Percentiles rank a stretch among this genome's conserved stretches.
phyloP scores from a whole-genome alignment of 75 land plant species.

The Isoetes taiwanensis region DNA sequence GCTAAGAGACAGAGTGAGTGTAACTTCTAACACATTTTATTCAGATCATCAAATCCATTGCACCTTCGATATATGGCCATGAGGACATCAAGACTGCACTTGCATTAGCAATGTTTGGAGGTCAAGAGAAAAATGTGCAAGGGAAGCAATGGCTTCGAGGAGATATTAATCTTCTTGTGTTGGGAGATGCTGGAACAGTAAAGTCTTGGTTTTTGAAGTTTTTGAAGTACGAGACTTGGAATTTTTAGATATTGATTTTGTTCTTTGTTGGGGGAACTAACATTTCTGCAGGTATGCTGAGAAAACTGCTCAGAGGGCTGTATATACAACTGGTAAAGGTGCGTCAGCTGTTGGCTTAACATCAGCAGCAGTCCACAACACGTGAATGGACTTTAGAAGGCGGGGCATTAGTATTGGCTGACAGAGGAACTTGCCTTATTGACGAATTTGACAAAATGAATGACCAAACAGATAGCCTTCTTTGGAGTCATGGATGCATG shows the following conservation, averaged over 20 bases:
- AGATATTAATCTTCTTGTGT: constrained; percentile 85
- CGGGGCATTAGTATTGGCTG: constrained; percentile 95
- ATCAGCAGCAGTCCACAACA: constrained; percentile 97
- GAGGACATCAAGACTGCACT: constrained; percentile 95
- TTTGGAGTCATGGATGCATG: no score
- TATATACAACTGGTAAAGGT: constrained; percentile 97
- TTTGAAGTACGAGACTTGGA: no score
- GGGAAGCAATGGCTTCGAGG: constrained; percentile 94
- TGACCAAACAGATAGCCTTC: no score
- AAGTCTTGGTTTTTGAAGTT: constrained; percentile 96
- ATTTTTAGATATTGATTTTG: no score
- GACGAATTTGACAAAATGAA: constrained; percentile 99
- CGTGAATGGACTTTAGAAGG: constrained; percentile 98
- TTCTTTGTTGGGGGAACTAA: no score
- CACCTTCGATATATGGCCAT: constrained; percentile 97
- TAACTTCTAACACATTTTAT: background rate
- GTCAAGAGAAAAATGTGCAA: constrained; percentile 91
- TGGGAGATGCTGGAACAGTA: constrained; percentile 98
- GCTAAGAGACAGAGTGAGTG: background rate
- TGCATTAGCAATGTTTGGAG: constrained; percentile 97
- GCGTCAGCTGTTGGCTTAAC: constrained; percentile 98
- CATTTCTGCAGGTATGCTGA: constrained; percentile 60
- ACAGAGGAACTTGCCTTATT: constrained; percentile 85
- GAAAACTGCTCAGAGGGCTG: constrained; percentile 97
- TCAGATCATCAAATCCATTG: constrained; percentile 91